These are phyloP conservation scores for Artemisia tridentata DNA, from an alignment of 129 eudicot species.

Conservation along the genomic window DNA sequence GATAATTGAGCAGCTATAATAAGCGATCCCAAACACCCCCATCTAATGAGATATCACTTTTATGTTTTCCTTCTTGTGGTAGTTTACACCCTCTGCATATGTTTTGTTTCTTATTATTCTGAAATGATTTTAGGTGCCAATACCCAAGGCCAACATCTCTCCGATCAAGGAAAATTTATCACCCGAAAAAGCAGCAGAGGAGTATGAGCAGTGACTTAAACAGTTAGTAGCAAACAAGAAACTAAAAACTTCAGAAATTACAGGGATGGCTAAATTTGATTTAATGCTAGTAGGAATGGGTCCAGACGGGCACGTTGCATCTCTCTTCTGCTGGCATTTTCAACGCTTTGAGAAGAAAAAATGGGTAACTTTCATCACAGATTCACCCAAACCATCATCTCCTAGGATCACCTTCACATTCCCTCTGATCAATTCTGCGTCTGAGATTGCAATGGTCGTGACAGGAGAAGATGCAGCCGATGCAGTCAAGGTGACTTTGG, in stretches of 20 bases:
- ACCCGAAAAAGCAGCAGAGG: slow-evolving; percentile 76
- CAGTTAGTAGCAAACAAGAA: slow-evolving; percentile 39
- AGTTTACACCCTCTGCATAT: too few species aligned
- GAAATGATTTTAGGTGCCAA: slow-evolving; percentile 53
- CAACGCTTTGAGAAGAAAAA: slow-evolving; percentile 58
- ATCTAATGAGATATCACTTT: too few species aligned
- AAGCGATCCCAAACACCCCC: too few species aligned
- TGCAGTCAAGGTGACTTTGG: slow-evolving; percentile 51
- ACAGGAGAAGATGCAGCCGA: slow-evolving; percentile 66
- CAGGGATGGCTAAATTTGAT: slow-evolving; percentile 74
- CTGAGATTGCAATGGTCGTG: slow-evolving; percentile 69
- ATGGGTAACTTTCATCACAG: slow-evolving; percentile 80
- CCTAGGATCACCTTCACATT: slow-evolving; percentile 83
- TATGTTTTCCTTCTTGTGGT: too few species aligned
- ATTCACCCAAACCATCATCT: slow-evolving; percentile 89
- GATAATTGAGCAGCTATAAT: too few species aligned
- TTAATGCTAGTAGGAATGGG: slow-evolving; percentile 85
- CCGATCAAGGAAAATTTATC: slow-evolving; percentile 57
- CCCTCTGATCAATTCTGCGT: slow-evolving; percentile 75
- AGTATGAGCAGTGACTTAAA: slow-evolving; percentile 61
- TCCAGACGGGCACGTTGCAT: slow-evolving; percentile 95
- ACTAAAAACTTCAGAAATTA: slow-evolving; percentile 34
- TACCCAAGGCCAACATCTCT: slow-evolving; percentile 50
- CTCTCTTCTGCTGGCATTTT: slow-evolving; percentile 71
- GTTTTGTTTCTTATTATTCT: neutral